Percentiles rank a stretch among this genome's conserved stretches.
Evolutionary conservation across 208 protist species (phyloP).

Genomic region (Leishmania turanica): DNA sequence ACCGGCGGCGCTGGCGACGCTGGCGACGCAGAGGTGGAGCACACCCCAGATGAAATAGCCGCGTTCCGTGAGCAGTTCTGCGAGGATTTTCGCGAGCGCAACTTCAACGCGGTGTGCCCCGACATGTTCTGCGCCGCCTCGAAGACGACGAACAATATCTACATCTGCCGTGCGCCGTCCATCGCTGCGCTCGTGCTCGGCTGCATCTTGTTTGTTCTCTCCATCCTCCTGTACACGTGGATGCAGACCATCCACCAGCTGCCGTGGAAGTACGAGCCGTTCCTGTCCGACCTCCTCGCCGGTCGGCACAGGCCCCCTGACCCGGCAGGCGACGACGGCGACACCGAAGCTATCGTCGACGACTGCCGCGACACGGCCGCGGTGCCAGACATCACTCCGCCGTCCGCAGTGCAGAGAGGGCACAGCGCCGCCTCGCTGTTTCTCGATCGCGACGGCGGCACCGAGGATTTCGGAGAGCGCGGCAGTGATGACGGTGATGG

Average conservation of each 20-base stretch:
- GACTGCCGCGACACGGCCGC: background rate
- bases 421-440: background rate
- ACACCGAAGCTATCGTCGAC: no score
- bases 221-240: slow-evolving; percentile 46
- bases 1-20: background rate
- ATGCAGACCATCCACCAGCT: slow-evolving; percentile 44
- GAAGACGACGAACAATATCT: slow-evolving; percentile 65
- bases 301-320: background rate
- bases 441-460: background rate
- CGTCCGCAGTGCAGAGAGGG: background rate
- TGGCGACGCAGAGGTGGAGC: background rate
- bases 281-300: slow-evolving; percentile 33
- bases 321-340: background rate
- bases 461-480: background rate
- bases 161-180: slow-evolving; percentile 51
- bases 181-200: slow-evolving; percentile 42
- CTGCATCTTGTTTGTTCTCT: slow-evolving; percentile 37
- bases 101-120: slow-evolving; percentile 41
- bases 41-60: slow-evolving; percentile 19
- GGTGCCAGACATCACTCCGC: background rate
- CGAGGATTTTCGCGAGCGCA: slow-evolving; percentile 40
- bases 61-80: slow-evolving; percentile 33
- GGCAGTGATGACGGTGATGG: background rate
- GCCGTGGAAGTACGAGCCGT: slow-evolving; percentile 70
- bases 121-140: slow-evolving; percentile 59